Evolutionary conservation across 164 flowering plant genomes (phyloP).

Genomic region (Piper betle): DNA sequence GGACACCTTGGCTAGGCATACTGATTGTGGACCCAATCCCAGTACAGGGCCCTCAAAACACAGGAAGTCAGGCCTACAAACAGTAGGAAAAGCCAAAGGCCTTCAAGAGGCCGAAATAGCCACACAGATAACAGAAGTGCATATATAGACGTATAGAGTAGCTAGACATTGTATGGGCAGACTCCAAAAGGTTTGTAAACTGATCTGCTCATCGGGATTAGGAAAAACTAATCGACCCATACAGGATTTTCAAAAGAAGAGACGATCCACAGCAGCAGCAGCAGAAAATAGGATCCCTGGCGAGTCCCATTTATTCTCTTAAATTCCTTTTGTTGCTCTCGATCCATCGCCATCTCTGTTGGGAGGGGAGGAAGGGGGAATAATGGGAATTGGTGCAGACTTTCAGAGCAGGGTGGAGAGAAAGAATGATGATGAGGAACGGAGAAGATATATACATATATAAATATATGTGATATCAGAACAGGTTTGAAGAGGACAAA

Average conservation of each 20-base stretch:
- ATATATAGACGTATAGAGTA: no score
- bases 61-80: background rate
- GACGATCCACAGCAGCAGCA: background rate
- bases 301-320: conserved; percentile 1
- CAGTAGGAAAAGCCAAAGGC: no score
- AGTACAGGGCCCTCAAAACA: background rate
- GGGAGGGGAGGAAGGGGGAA: conserved; percentile 5
- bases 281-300: conserved; percentile 1
- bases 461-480: background rate
- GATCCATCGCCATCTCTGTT: conserved; percentile 3
- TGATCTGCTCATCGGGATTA: no score
- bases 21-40: background rate
- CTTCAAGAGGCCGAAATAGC: background rate
- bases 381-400: conserved; percentile 15
- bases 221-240: no score
- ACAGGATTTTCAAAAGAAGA: no score
- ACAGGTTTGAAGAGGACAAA: no score
- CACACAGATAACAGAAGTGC: background rate
- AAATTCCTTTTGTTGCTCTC: conserved; percentile 6
- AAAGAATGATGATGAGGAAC: conserved; percentile 15
- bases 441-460: background rate
- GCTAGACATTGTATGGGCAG: no score
- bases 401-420: conserved; percentile 1
- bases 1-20: background rate
- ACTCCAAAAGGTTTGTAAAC: background rate